Evolutionary conservation across 2,329 filamentous ascomycete genomes (phyloP).

Genomic region (Microcyclospora tardicrescens): DNA sequence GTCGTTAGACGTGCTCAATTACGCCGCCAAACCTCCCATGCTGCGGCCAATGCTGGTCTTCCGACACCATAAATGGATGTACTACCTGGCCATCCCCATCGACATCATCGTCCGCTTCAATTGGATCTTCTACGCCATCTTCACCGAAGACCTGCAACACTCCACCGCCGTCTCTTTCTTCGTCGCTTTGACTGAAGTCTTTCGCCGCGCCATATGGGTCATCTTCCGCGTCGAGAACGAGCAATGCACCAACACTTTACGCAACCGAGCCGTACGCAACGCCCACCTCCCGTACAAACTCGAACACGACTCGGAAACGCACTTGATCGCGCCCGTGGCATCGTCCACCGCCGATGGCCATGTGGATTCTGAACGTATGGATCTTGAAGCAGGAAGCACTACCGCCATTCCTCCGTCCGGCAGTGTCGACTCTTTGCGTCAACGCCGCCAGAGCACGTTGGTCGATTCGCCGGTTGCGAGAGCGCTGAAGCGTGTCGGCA

Average conservation of each 20-base stretch:
- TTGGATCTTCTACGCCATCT: slow-evolving; percentile 90
- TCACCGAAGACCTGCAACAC: slow-evolving; percentile 66
- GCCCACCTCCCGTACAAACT: slow-evolving; percentile 69
- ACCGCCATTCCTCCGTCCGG: not conserved
- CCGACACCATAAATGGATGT: slow-evolving; percentile 59
- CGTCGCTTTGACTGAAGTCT: slow-evolving; percentile 64
- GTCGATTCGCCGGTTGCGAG: slow-evolving; percentile 24
- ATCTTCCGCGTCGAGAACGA: slow-evolving; percentile 95
- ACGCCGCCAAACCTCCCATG: slow-evolving; percentile 40
- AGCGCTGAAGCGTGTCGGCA: slow-evolving; percentile 43
- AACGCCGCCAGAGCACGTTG: not conserved
- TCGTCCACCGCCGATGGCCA: slow-evolving; percentile 24
- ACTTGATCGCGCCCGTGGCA: slow-evolving; percentile 46
- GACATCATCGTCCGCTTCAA: slow-evolving; percentile 82
- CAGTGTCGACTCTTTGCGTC: not conserved
- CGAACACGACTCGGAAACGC: slow-evolving; percentile 6
- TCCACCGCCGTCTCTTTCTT: slow-evolving; percentile 70
- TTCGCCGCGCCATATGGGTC: slow-evolving; percentile 80
- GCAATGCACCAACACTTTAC: slow-evolving; percentile 80
- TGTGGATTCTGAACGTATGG: no score
- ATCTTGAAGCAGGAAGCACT: not conserved
- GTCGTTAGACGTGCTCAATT: slow-evolving; percentile 27
- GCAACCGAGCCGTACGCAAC: slow-evolving; percentile 81
- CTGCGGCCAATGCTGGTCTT: slow-evolving; percentile 69
- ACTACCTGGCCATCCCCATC: slow-evolving; percentile 72